Evolutionary conservation across 2,329 filamentous ascomycete genomes (phyloP), one percentile per base, ranked within the genome.

Genomic region (Lecanicillium sp.): DNA sequence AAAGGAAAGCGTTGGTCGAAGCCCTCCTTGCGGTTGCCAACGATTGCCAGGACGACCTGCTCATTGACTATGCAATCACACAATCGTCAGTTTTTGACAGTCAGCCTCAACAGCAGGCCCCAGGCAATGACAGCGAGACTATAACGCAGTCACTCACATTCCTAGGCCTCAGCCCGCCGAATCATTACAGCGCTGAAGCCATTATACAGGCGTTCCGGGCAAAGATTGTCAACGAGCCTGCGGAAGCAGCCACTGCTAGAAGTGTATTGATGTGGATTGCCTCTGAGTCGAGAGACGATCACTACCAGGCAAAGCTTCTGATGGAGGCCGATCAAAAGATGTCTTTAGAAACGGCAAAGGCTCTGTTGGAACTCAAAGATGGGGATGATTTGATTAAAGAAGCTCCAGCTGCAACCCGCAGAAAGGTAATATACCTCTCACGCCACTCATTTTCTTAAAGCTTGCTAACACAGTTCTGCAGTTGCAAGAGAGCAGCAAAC

Each of bases 41-140:
- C 33, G 57, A 64, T 30, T 39, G 49, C 4, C 51, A 55, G 12
- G 55, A 64, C 30, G 54, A 63, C 15, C 41, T 51, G 10, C 50
- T 64, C 2, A 56, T 55, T 13, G 55, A 63, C 30, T 64, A 58
- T 37, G 61, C 60, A 10, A 53, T 60, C 5, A 62, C 51, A 1
- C 61, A 64, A 41, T 61, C 57, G 8, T 64, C 61, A 3, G 50
- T 63, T 15, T 65, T 59, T 30, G 61, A 64, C n/a, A 62, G 54
- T 37, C 59, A 61, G 39, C 46, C 50, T 1, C 53, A 56, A 33
- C 42, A 41, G 9, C 56, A 56, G 22, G 46, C 40, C 8, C 50
- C 42, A 2, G 39, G 41, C 14, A 56, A 60, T 15, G 60, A 62
- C 19, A 51, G 53, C 14, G 55, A 52, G 5, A 37, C 60, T 5